These are phyloP conservation scores for Sporothrix brasiliensis DNA, from an alignment of 2,329 filamentous ascomycete species.

Conservation along the genomic window DNA sequence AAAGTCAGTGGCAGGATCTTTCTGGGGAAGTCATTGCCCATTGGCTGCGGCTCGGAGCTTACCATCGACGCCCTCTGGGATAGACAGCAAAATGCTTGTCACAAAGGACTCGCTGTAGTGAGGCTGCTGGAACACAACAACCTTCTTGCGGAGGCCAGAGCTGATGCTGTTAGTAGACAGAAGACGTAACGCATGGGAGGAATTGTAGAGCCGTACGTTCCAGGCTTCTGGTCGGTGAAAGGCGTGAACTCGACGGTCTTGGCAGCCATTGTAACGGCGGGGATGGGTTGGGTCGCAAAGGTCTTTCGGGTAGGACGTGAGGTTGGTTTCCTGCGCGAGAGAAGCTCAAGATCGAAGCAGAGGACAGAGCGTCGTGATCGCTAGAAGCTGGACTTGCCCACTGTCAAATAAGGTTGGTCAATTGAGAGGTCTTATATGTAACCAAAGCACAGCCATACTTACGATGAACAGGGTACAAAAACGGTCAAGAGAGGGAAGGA, in stretches of 20 bases:
- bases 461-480: neutral
- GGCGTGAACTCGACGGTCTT: slow-evolving; percentile 80
- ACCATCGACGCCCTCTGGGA: slow-evolving; percentile 89
- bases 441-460: neutral
- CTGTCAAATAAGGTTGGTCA: neutral
- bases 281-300: neutral
- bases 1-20: neutral
- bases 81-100: slow-evolving; percentile 89
- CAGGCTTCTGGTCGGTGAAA: slow-evolving; percentile 96
- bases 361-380: neutral
- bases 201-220: slow-evolving; percentile 74
- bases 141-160: slow-evolving; percentile 98
- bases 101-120: slow-evolving; percentile 98
- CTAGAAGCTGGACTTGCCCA: neutral
- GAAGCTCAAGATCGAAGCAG: neutral
- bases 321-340: neutral
- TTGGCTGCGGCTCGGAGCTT: slow-evolving; percentile 18
- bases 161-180: slow-evolving; percentile 50
- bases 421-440: slow-evolving; percentile 12
- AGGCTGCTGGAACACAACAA: slow-evolving; percentile 92
- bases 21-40: slow-evolving; percentile 33
- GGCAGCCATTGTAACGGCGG: slow-evolving; percentile 59
- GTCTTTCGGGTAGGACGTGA: neutral
- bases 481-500: neutral
- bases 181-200: neutral